Conservation (phyloP, 2,329 filamentous ascomycete species). For the Aspergillus sp. region DNA sequence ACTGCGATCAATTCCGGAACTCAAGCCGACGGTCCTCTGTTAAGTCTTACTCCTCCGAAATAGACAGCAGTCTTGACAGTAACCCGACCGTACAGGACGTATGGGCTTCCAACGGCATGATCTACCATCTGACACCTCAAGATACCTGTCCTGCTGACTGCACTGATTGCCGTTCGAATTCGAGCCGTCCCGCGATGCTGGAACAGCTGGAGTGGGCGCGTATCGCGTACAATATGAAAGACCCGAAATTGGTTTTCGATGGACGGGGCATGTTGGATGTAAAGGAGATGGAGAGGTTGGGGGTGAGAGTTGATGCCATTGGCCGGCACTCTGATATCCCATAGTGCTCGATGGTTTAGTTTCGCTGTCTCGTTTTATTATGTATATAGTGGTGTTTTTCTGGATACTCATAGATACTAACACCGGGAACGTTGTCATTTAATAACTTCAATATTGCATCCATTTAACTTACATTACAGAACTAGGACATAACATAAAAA, state of each 20-base stretch:
- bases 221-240: conserved; percentile 39
- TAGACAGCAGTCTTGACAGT: not conserved
- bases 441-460: too few species aligned
- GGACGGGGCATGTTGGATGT: conserved; percentile 34
- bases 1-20: conserved; percentile 48
- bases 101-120: conserved; percentile 16
- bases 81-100: conserved; percentile 9
- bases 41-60: not conserved
- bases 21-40: conserved; percentile 2
- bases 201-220: conserved; percentile 41
- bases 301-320: conserved; percentile 29
- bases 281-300: conserved; percentile 28
- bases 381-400: too few species aligned
- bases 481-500: too few species aligned
- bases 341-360: too few species aligned
- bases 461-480: too few species aligned
- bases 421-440: too few species aligned
- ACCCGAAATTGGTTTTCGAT: conserved; percentile 47
- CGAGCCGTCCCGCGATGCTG: conserved; percentile 9
- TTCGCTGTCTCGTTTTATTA: too few species aligned
- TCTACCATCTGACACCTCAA: conserved; percentile 16
- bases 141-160: conserved; percentile 21
- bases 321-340: conserved; percentile 12
- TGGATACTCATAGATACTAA: too few species aligned
- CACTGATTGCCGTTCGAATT: conserved; percentile 17